A percentile compares a stretch with the other conserved stretches of the same genome.
Conservation (phyloP, 139 green algal genomes). For the Gonium pectorale region DNA sequence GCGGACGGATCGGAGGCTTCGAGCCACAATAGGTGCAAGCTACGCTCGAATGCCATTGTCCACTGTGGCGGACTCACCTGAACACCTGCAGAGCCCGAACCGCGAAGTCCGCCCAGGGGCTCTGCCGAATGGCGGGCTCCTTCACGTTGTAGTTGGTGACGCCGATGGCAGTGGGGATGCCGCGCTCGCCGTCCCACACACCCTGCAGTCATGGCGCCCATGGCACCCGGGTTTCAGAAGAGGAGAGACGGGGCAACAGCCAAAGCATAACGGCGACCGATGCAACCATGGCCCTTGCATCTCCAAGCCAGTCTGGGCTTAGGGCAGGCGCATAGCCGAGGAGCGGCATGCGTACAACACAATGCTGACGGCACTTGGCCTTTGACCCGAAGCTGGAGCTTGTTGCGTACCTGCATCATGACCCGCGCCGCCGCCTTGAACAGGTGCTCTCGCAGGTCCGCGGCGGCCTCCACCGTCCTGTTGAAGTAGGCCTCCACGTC, state of each 20-base stretch:
- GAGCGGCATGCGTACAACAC: too few species aligned
- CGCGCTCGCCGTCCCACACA: constrained; percentile 44
- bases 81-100: constrained; percentile 23
- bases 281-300: too few species aligned
- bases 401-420: constrained; percentile 27
- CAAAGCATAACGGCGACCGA: too few species aligned
- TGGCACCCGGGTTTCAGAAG: too few species aligned
- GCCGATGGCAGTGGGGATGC: constrained; percentile 34
- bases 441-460: constrained; percentile 56
- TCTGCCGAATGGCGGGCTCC: constrained; percentile 49
- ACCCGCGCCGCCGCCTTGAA: constrained; percentile 16
- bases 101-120: constrained; percentile 47
- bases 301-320: too few species aligned
- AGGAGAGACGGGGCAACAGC: not conserved
- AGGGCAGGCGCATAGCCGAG: too few species aligned
- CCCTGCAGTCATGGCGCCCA: constrained; percentile 8
- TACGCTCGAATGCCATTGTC: not conserved
- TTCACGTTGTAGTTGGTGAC: constrained; percentile 49
- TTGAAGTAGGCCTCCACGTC: constrained; percentile 59
- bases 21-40: too few species aligned
- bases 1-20: too few species aligned
- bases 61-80: not conserved
- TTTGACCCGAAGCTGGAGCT: too few species aligned
- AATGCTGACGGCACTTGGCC: too few species aligned
- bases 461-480: constrained; percentile 54